Conservation (phyloP, 805 yeast genomes). For the Ogataea trehalophila region DNA sequence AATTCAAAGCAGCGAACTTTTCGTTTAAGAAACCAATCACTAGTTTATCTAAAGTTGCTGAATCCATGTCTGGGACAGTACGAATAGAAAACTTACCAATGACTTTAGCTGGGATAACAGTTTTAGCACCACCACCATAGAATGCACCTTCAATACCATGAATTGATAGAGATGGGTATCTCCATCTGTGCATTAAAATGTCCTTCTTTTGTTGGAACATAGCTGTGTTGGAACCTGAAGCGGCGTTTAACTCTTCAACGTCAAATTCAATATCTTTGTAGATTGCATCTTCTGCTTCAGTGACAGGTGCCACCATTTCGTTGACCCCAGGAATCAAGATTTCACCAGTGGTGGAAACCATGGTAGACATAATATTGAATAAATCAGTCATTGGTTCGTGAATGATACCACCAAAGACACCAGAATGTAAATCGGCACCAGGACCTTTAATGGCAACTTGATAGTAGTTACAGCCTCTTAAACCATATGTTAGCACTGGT, state of each 20-base stretch:
- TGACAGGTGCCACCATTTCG: constrained; percentile 94
- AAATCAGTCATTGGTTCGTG: constrained; percentile 98
- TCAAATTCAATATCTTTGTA: constrained; percentile 86
- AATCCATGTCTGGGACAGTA: constrained; percentile 92
- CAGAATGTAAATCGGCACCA: constrained; percentile 94
- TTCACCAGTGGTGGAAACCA: constrained; percentile 79
- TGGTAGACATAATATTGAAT: constrained; percentile 64
- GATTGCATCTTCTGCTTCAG: constrained; percentile 69
- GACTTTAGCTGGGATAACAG: constrained; percentile 95
- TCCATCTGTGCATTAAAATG: constrained; percentile 97
- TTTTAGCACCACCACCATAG: constrained; percentile 91
- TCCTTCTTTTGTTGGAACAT: constrained; percentile 73
- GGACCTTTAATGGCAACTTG: constrained; percentile 83
- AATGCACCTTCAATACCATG: constrained; percentile 99
- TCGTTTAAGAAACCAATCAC: constrained; percentile 68
- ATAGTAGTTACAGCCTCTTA: constrained; percentile 95
- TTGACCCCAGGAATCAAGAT: constrained; percentile 82
- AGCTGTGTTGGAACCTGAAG: constrained; percentile 84
- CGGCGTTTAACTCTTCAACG: constrained; percentile 77
- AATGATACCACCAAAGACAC: constrained; percentile 94
- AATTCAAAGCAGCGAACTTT: constrained; percentile 59
- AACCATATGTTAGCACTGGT: constrained; percentile 96
- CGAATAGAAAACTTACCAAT: constrained; percentile 93
- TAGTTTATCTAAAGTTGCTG: constrained; percentile 68
- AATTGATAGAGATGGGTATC: constrained; percentile 91